Evolutionary conservation across 192 early-diverging fungal species (phyloP), one percentile per base, ranked within the genome.

Genomic region (Endogone sp.): DNA sequence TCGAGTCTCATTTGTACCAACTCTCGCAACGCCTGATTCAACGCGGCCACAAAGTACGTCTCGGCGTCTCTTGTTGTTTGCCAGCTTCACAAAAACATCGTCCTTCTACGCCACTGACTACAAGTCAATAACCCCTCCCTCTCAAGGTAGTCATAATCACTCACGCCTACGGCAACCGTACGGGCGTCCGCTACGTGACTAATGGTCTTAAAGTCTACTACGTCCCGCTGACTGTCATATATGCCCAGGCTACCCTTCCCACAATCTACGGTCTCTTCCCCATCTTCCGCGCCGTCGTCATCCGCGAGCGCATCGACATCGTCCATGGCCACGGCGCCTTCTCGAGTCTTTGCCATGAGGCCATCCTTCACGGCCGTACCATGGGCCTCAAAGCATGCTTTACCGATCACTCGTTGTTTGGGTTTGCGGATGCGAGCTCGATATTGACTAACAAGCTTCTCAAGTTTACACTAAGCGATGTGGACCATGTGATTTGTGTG

Each of bases 241-340:
- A 90, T 69, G 88, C 93, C 68, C 91, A 92, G 70, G 97, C 95
- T 0, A 87, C 93, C 2, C 81, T 98, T 13, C 97, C 97, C 11
- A 97, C 96, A 4, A 79, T 99, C 56, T 92, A 91, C 60, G 88
- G 89, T 26, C 91, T 93, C 72, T 94, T 99, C 60, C 96, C 96
- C 23, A 79, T 97, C 28, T 92, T 99, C 68, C 88, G 97, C 49
- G 86, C 93, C 65, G 97, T 99, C 69, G 80, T 96, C 21, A 82
- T 97, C 23, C 83, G 96, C 21, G 97, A 99, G 70, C 81, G 86
- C 27, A 94, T 99, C 59, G 88, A 95, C 49, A 91, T 99, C 59
- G 95, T 99, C 22, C 97, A 99, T 74, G 97, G 96, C 4, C 97
- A 99, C 76, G 89, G 90, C 74, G 94, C 97, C 10, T 97, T 98